Evolutionary conservation across 345 rosid species (phyloP).

Genomic region (Eucalyptus camaldulensis): DNA sequence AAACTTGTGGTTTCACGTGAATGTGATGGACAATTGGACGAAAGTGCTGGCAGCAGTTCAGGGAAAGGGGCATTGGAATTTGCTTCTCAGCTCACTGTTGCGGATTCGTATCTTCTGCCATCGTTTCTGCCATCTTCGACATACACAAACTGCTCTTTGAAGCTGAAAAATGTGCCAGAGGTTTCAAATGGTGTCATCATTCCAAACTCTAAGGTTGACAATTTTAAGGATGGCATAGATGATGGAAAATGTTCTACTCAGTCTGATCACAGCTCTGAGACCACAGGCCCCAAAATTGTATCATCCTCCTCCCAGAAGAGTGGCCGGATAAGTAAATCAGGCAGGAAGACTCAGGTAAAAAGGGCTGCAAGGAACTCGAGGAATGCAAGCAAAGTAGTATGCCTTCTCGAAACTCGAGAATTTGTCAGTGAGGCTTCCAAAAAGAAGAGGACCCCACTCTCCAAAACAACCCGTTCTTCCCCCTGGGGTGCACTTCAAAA

Average conservation of each 20-base stretch:
- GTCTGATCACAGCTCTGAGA: conserved; percentile 27
- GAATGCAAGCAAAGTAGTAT: conserved; percentile 19
- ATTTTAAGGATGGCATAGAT: background rate
- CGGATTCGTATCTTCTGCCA: background rate
- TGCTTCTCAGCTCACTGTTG: background rate
- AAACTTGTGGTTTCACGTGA: background rate
- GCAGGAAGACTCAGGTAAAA: conserved; percentile 22
- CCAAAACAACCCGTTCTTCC: conserved; percentile 60
- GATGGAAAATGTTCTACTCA: conserved; percentile 23
- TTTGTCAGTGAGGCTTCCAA: conserved; percentile 25
- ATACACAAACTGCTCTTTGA: conserved; percentile 14
- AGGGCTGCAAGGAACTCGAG: conserved; percentile 20
- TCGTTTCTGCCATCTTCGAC: background rate
- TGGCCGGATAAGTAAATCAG: conserved; percentile 22
- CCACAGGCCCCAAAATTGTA: conserved; percentile 5
- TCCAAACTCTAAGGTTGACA: background rate
- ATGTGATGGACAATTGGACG: background rate
- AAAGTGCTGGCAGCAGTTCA: background rate
- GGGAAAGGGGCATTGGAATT: conserved; percentile 9
- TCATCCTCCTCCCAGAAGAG: conserved; percentile 32
- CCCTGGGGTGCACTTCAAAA: conserved; percentile 55
- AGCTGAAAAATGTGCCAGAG: background rate
- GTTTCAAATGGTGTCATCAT: background rate
- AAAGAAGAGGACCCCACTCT: conserved; percentile 60
- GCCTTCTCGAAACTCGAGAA: conserved; percentile 13